phyloP scores from a whole-genome alignment of 1,284 basidiomycete genomes.

The Abortiporus biennis region DNA sequence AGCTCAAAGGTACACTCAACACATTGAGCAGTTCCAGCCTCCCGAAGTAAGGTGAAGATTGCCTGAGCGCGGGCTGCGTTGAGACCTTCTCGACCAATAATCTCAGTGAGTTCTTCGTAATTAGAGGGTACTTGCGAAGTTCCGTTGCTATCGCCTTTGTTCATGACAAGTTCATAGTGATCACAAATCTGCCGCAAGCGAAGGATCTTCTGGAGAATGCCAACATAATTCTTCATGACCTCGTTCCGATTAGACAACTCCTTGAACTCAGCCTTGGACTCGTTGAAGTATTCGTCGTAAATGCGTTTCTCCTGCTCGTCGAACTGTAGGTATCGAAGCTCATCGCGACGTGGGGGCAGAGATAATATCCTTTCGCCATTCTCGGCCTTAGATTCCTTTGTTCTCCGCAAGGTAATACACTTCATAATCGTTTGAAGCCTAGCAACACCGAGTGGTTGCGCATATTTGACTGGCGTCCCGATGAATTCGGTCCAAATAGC shows the following conservation, averaged over 20 bases:
- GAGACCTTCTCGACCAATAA: constrained; percentile 81
- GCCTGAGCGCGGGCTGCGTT: constrained; percentile 68
- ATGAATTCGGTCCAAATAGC: constrained; percentile 91
- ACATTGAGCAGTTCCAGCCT: constrained; percentile 84
- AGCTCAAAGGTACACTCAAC: constrained; percentile 83
- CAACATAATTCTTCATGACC: constrained; percentile 97
- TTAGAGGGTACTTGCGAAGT: constrained; percentile 34
- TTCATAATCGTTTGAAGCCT: constrained; percentile 98
- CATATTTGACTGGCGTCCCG: constrained; percentile 86
- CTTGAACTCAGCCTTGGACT: constrained; percentile 88
- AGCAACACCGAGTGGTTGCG: constrained; percentile 86
- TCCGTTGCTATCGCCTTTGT: constrained; percentile 46
- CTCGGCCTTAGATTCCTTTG: constrained; percentile 83
- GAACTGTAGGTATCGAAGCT: constrained; percentile 82
- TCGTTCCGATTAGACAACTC: constrained; percentile 84
- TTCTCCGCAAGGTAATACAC: constrained; percentile 91
- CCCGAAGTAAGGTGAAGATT: constrained; percentile 78
- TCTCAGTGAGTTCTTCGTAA: constrained; percentile 72
- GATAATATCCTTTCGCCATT: constrained; percentile 83
- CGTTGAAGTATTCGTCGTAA: constrained; percentile 84
- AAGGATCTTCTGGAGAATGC: constrained; percentile 93
- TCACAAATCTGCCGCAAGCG: constrained; percentile 97
- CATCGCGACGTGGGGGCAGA: constrained; percentile 84
- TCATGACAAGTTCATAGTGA: constrained; percentile 87
- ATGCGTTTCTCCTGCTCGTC: constrained; percentile 78